phyloP scores from a whole-genome alignment of 371 early-diverging fungal genomes.

The Circinella minor region DNA sequence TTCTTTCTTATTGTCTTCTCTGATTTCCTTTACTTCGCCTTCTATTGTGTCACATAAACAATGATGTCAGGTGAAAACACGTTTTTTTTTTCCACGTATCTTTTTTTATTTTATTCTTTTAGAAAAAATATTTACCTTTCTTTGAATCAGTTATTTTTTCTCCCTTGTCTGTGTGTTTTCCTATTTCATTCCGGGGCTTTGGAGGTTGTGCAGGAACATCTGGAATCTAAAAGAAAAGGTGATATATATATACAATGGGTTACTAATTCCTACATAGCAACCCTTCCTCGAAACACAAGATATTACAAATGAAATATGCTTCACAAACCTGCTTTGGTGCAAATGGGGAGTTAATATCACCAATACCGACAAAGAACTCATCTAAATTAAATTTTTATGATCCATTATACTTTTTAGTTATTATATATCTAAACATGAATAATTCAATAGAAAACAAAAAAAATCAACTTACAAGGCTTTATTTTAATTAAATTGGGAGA shows the following conservation, averaged over 20 bases:
- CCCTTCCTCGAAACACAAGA: no score
- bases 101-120: no score
- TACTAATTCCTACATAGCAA: not conserved
- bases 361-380: constrained; percentile 91
- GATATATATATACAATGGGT: not conserved
- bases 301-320: not conserved
- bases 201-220: constrained; percentile 9
- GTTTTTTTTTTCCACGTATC: not conserved
- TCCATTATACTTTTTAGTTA: not conserved
- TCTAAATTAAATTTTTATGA: constrained; percentile 50
- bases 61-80: not conserved
- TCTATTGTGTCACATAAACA: not conserved
- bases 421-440: not conserved
- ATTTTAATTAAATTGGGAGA: constrained; percentile 90
- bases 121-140: constrained; percentile 9
- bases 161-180: constrained; percentile 8
- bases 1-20: not conserved
- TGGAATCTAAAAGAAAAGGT: not conserved
- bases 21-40: not conserved
- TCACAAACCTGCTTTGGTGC: constrained; percentile 48
- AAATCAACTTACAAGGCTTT: constrained; percentile 75
- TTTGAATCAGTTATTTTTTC: not conserved
- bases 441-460: not conserved
- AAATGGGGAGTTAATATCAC: constrained; percentile 89
- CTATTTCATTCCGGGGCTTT: constrained; percentile 3